A percentile compares a stretch with the other conserved stretches of the same genome.
phyloP scores from a whole-genome alignment of 2,329 filamentous ascomycete species.

The Lasiodiplodia sp. region DNA sequence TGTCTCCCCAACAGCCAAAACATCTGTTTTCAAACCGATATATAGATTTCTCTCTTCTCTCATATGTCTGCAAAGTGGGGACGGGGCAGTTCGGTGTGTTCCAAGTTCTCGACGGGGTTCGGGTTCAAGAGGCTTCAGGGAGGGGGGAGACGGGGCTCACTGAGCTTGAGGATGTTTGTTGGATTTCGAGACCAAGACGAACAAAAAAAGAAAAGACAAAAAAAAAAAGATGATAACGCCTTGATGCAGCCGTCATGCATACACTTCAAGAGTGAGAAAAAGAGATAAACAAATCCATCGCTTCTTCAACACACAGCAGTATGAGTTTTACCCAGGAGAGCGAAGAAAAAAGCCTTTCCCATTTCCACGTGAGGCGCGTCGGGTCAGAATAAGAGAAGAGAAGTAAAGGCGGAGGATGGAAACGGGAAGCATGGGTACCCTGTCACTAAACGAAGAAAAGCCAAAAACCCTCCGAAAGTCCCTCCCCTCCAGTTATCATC shows the following conservation, averaged over 20 bases:
- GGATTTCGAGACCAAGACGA: background rate
- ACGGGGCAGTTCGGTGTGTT: background rate
- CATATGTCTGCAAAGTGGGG: background rate
- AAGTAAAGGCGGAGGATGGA: background rate
- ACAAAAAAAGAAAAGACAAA: background rate
- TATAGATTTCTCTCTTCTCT: background rate
- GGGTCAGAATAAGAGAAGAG: background rate
- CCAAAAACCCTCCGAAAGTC: background rate
- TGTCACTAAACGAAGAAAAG: slow-evolving; percentile 5
- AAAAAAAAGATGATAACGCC: slow-evolving; percentile 8
- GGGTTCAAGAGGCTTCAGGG: background rate
- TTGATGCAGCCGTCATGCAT: slow-evolving; percentile 27
- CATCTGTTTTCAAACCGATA: background rate
- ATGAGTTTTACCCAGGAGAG: background rate
- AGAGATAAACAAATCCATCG: slow-evolving; percentile 3
- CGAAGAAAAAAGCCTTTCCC: background rate
- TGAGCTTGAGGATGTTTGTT: background rate
- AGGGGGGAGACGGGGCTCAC: background rate
- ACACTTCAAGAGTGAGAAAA: background rate
- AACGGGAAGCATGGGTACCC: background rate
- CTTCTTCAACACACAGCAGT: slow-evolving; percentile 19
- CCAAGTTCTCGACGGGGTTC: background rate
- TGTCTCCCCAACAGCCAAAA: too few relatives aligned
- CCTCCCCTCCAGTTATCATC: background rate
- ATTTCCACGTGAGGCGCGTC: slow-evolving; percentile 14